Evolutionary conservation across 257 asterid genomes (phyloP).

Genomic region (Mentha longifolia): DNA sequence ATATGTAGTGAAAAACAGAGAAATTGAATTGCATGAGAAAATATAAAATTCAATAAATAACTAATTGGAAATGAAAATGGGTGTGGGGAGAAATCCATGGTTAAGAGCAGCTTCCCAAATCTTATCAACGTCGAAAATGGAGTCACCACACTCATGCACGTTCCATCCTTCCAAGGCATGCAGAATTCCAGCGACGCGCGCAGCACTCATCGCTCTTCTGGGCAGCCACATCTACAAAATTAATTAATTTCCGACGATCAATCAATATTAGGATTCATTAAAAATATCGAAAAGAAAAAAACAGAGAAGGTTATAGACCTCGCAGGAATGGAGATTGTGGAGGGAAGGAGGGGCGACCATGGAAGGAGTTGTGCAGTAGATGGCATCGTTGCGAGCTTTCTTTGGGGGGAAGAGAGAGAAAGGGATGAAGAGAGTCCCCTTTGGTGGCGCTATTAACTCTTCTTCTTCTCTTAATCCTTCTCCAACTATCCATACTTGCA

Average conservation of each 20-base stretch:
- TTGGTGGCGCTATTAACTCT: slow-evolving; percentile 63
- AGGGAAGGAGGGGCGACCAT: slow-evolving; percentile 69
- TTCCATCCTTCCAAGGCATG: slow-evolving; percentile 77
- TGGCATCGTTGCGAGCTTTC: slow-evolving; percentile 54
- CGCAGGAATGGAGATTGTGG: slow-evolving; percentile 77
- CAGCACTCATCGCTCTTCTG: slow-evolving; percentile 73
- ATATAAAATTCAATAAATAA: no score
- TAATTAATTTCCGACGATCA: no score
- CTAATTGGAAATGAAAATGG: slow-evolving; percentile 24
- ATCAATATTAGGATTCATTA: neutral
- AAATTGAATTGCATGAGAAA: no score
- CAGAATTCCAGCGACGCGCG: slow-evolving; percentile 76
- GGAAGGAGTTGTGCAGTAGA: slow-evolving; percentile 68
- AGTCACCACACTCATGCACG: slow-evolving; percentile 69
- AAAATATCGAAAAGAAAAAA: neutral
- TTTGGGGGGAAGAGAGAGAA: slow-evolving; percentile 71
- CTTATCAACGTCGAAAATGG: slow-evolving; percentile 43
- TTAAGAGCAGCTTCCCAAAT: slow-evolving; percentile 67
- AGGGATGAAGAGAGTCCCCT: slow-evolving; percentile 70
- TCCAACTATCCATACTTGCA: slow-evolving; percentile 88
- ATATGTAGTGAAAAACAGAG: no score
- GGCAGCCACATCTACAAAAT: slow-evolving; percentile 68
- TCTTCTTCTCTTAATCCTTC: slow-evolving; percentile 66
- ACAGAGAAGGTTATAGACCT: slow-evolving; percentile 45
- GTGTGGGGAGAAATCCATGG: slow-evolving; percentile 68